These are phyloP conservation scores for Protomyces macrosporus DNA, from an alignment of 1,139 yeast genomes.

Conservation along the genomic window DNA sequence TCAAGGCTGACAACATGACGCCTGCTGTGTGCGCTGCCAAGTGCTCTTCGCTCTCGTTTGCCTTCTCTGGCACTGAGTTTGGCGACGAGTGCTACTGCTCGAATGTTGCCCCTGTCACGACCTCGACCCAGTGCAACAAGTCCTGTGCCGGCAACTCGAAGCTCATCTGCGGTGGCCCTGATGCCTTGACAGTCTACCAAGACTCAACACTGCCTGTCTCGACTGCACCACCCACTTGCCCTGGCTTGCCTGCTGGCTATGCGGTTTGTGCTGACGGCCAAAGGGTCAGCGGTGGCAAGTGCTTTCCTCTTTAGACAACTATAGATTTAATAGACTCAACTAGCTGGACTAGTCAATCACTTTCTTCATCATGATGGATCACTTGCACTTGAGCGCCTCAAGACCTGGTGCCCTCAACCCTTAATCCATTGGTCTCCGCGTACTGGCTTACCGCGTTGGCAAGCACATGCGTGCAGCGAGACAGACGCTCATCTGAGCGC, in stretches of 20 bases:
- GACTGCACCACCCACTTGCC: background rate
- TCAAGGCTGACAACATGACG: slow-evolving; percentile 8
- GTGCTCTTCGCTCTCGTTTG: slow-evolving; percentile 5
- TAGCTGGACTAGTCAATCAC: too few relatives aligned
- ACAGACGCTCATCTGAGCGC: too few relatives aligned
- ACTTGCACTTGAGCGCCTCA: too few relatives aligned
- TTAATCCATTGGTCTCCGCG: too few relatives aligned
- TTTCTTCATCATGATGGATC: too few relatives aligned
- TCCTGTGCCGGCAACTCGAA: slow-evolving; percentile 10
- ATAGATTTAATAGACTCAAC: too few relatives aligned
- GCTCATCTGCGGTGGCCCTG: slow-evolving; percentile 14
- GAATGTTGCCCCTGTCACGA: slow-evolving; percentile 5
- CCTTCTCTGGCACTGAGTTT: slow-evolving; percentile 19
- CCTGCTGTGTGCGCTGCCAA: slow-evolving; percentile 7
- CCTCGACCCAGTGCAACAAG: slow-evolving; percentile 2
- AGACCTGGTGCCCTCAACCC: too few relatives aligned
- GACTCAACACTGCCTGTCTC: background rate
- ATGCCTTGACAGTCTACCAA: background rate
- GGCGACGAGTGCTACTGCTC: slow-evolving; percentile 16
- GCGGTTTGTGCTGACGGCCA: background rate
- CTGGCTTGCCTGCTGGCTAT: background rate
- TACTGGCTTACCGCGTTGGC: too few relatives aligned
- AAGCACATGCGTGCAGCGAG: too few relatives aligned
- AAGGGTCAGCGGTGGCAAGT: background rate
- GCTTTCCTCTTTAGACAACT: background rate